phyloP scores from a whole-genome alignment of 495 filamentous ascomycete species.

The Penicillium turbatum region DNA sequence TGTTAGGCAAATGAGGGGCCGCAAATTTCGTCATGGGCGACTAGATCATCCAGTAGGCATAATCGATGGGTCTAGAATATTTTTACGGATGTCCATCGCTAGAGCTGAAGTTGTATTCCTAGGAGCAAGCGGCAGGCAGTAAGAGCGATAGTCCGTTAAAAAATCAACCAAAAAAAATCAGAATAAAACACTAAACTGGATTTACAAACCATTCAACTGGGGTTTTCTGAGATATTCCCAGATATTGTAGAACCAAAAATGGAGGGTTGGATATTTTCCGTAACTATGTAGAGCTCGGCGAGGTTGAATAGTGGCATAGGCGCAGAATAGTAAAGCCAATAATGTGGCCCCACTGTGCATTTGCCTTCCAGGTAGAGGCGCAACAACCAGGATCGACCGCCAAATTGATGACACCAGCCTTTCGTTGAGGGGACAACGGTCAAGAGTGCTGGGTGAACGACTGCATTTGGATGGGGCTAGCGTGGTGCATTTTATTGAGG shows the following conservation, averaged over 20 bases:
- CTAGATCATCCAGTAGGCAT: constrained; percentile 5
- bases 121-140: constrained; percentile 7
- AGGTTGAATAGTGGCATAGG: neutral
- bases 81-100: constrained; percentile 6
- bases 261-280: constrained; percentile 5
- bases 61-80: constrained; percentile 5
- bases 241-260: constrained; percentile 6
- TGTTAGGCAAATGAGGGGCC: constrained; percentile 4
- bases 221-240: constrained; percentile 5
- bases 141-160: constrained; percentile 4
- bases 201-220: constrained; percentile 1
- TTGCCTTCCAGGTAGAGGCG: neutral
- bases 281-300: constrained; percentile 2
- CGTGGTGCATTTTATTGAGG: constrained; percentile 11
- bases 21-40: neutral
- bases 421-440: constrained; percentile 6
- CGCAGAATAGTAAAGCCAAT: neutral
- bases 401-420: constrained; percentile 1
- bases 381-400: neutral
- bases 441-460: neutral
- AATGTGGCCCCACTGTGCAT: neutral
- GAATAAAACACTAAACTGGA: neutral
- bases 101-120: constrained; percentile 10
- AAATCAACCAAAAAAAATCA: constrained; percentile 1
- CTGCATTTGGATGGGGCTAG: constrained; percentile 2